Percentiles rank a stretch among this genome's conserved stretches.
These are phyloP conservation scores for Podospora tetraspora DNA, from an alignment of 495 filamentous ascomycete genomes.

Conservation along the genomic window DNA sequence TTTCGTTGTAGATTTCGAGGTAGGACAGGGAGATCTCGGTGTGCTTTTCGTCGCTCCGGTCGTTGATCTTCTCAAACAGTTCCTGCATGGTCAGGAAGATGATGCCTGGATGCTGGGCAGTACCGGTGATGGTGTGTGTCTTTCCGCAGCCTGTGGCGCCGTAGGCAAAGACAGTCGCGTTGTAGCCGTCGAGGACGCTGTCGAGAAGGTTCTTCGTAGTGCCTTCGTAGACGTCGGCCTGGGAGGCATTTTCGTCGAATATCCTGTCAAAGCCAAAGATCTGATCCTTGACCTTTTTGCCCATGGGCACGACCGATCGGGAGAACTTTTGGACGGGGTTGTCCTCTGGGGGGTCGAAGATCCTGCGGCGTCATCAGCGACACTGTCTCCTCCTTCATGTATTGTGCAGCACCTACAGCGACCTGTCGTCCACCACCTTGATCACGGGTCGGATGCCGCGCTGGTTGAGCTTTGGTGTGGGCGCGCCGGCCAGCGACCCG, in stretches of 20 bases:
- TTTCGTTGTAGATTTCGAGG: constrained; percentile 99
- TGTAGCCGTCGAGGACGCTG: constrained; percentile 94
- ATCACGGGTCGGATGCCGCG: constrained; percentile 88
- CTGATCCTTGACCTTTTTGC: constrained; percentile 95
- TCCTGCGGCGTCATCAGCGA: constrained; percentile 45
- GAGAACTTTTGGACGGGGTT: constrained; percentile 90
- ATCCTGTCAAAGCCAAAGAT: constrained; percentile 95
- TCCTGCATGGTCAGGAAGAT: constrained; percentile 99
- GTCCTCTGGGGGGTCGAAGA: constrained; percentile 97
- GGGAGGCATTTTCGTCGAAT: constrained; percentile 92
- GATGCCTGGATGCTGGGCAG: constrained; percentile 87
- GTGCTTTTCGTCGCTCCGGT: constrained; percentile 74
- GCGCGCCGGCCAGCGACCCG: constrained; percentile 79
- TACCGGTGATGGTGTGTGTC: constrained; percentile 92
- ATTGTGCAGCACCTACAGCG: constrained; percentile 63
- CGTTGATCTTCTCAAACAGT: constrained; percentile 90
- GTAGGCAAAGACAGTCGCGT: constrained; percentile 98
- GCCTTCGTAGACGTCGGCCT: constrained; percentile 92
- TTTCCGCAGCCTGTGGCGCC: constrained; percentile 97
- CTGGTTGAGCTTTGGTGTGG: constrained; percentile 74
- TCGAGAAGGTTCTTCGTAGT: constrained; percentile 87
- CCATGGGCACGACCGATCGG: constrained; percentile 67
- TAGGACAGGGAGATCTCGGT: constrained; percentile 92
- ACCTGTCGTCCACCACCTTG: constrained; percentile 93
- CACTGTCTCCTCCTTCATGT: background rate